phyloP scores from a whole-genome alignment of 306 rosid species.

The Fragaria nilgerrensis region DNA sequence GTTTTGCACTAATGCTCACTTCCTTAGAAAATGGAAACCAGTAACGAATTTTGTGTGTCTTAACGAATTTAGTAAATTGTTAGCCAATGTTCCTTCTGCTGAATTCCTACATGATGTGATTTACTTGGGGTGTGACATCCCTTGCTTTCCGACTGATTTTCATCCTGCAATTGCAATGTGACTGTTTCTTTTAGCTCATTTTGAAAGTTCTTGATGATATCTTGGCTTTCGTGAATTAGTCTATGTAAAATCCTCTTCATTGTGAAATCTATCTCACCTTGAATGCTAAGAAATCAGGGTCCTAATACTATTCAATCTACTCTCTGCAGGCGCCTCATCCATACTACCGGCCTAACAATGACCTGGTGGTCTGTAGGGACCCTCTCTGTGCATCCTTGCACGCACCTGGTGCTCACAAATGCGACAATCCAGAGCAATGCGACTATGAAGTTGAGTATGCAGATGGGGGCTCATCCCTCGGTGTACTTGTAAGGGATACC shows the following conservation, averaged over 20 bases:
- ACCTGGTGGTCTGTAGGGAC: conserved; percentile 69
- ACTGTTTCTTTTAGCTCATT: neutral
- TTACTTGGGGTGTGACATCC: neutral
- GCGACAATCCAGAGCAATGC: conserved; percentile 71
- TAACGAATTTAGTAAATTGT: too few relatives aligned
- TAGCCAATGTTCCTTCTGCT: too few relatives aligned
- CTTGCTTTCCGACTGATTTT: neutral
- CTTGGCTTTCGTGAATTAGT: neutral
- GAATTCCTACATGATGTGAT: neutral
- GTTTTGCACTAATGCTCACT: neutral
- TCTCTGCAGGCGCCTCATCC: conserved; percentile 76
- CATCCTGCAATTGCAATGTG: neutral
- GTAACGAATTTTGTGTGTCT: neutral
- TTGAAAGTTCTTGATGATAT: neutral
- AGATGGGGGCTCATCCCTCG: conserved; percentile 79
- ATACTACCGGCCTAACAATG: conserved; percentile 63
- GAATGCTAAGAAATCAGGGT: neutral
- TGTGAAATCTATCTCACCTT: neutral
- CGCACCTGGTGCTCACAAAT: conserved; percentile 40
- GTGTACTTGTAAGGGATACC: conserved; percentile 71
- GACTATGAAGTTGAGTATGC: conserved; percentile 80
- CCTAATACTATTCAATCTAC: conserved; percentile 11
- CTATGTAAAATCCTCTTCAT: neutral
- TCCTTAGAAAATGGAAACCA: neutral
- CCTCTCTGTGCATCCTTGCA: conserved; percentile 68